These are phyloP conservation scores for Corrigiola litoralis DNA, from an alignment of 179 eudicot genomes.

Conservation along the genomic window DNA sequence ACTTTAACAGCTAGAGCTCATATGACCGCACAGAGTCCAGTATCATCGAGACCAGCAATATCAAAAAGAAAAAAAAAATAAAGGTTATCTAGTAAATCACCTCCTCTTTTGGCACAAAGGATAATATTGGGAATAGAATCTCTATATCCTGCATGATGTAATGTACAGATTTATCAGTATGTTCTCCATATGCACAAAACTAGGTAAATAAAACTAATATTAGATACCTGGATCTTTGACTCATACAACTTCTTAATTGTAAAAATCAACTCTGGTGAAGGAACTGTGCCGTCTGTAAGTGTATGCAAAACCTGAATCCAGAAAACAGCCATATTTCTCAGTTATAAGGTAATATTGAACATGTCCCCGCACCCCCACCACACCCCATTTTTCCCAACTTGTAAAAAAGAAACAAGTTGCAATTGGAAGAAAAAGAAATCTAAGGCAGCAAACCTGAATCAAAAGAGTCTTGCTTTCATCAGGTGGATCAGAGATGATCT, in stretches of 20 bases:
- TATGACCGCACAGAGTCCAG: too few relatives aligned
- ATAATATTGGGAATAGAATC: constrained; percentile 71
- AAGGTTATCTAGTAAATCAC: constrained; percentile 26
- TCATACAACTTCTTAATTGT: constrained; percentile 65
- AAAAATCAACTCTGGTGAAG: constrained; percentile 63
- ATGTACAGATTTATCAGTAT: constrained; percentile 16
- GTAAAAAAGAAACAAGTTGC: background rate
- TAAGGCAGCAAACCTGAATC: constrained; percentile 51
- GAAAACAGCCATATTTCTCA: background rate
- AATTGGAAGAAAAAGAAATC: background rate
- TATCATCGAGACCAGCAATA: background rate
- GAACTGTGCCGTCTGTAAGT: constrained; percentile 76
- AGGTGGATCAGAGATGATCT: constrained; percentile 82
- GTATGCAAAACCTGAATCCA: constrained; percentile 73
- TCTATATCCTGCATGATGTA: constrained; percentile 64
- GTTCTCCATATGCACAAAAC: constrained; percentile 6
- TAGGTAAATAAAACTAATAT: background rate
- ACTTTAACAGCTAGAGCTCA: too few relatives aligned
- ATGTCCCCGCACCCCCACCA: background rate
- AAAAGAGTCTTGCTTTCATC: constrained; percentile 69
- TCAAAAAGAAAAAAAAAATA: background rate
- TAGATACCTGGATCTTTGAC: constrained; percentile 53
- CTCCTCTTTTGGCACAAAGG: constrained; percentile 84
- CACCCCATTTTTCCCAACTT: too few relatives aligned
- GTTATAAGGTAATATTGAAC: background rate